phyloP scores from a whole-genome alignment of 2,329 filamentous ascomycete genomes.

The Cladosporium sp. region DNA sequence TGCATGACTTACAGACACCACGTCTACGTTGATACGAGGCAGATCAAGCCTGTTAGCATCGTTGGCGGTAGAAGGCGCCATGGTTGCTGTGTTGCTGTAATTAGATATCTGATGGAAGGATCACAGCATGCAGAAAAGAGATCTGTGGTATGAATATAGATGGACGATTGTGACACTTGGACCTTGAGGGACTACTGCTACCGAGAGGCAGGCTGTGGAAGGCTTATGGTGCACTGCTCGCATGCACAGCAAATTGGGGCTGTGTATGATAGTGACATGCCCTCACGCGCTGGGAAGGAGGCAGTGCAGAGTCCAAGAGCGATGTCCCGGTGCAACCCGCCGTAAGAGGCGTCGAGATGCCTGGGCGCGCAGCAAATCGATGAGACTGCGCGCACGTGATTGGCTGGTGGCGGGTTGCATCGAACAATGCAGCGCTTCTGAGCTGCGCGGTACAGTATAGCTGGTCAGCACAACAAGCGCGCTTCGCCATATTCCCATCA shows the following conservation, averaged over 20 bases:
- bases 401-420: not conserved
- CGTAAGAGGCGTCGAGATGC: slow-evolving; percentile 7
- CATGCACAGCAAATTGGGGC: not conserved
- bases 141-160: slow-evolving; percentile 2
- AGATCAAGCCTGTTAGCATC: slow-evolving; percentile 13
- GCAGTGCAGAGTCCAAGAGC: slow-evolving; percentile 10
- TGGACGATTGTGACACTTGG: not conserved
- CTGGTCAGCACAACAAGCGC: not conserved
- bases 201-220: not conserved
- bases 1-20: slow-evolving; percentile 17
- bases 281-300: not conserved
- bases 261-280: slow-evolving; percentile 1
- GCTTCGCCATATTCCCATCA: not conserved
- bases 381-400: not conserved
- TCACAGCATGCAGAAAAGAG: slow-evolving; percentile 8
- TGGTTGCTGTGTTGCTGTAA: slow-evolving; percentile 8
- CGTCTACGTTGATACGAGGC: slow-evolving; percentile 19
- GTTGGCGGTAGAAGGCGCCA: slow-evolving; percentile 18
- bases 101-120: slow-evolving; percentile 16
- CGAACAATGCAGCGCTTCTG: not conserved
- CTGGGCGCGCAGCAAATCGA: not conserved
- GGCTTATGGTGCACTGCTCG: not conserved
- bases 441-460: not conserved
- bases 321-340: not conserved
- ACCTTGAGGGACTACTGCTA: not conserved